Evolutionary conservation across 805 yeast genomes (phyloP).

Genomic region (Scheffersomyces amazonensis): DNA sequence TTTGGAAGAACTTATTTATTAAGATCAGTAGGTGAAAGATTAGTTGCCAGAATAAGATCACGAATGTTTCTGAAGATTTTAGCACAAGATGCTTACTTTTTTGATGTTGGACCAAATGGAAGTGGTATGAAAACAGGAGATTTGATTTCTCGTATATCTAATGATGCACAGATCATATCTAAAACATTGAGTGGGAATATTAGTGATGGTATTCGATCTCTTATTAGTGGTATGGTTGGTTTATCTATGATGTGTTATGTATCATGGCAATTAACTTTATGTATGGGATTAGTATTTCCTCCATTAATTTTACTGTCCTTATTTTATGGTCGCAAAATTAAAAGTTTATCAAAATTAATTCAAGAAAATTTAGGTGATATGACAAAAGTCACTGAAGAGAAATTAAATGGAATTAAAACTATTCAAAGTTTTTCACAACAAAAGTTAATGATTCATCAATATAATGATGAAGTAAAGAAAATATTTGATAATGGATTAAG

Average conservation of each 20-base stretch:
- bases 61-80: conserved; percentile 73
- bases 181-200: conserved; percentile 84
- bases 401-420: conserved; percentile 77
- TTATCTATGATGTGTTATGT: conserved; percentile 89
- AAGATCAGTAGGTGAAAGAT: conserved; percentile 78
- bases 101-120: conserved; percentile 67
- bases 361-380: conserved; percentile 84
- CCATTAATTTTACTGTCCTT: conserved; percentile 77
- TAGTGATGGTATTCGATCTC: conserved; percentile 86
- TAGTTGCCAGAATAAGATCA: conserved; percentile 81
- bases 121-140: conserved; percentile 76
- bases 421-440: conserved; percentile 93
- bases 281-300: conserved; percentile 79
- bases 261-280: conserved; percentile 75
- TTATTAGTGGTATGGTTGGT: conserved; percentile 82
- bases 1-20: conserved; percentile 75
- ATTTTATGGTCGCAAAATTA: conserved; percentile 77
- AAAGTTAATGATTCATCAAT: conserved; percentile 68
- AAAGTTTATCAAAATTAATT: conserved; percentile 67
- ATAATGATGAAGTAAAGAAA: conserved; percentile 66
- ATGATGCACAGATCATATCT: conserved; percentile 86
- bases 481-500: conserved; percentile 65
- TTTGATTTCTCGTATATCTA: conserved; percentile 79
- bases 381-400: conserved; percentile 90
- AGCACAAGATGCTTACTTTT: conserved; percentile 83